Evolutionary conservation across 2,329 filamentous ascomycete genomes (phyloP).

Genomic region (Clonostachys sp.): DNA sequence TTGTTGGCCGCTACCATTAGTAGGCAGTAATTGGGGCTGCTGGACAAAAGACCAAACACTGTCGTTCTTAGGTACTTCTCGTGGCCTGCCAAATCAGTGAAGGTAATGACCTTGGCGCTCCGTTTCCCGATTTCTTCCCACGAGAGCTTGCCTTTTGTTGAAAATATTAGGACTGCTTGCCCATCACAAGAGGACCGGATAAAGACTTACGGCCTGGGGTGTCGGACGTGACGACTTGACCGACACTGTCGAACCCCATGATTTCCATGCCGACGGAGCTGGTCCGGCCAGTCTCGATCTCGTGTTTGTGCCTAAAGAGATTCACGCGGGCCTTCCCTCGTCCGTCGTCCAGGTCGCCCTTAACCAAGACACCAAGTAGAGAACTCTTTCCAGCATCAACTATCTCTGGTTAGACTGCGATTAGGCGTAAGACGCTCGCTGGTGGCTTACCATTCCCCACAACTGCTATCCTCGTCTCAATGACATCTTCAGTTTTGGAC

Average conservation of each 20-base stretch:
- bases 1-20: conserved; percentile 99
- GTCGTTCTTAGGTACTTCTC: conserved; percentile 94
- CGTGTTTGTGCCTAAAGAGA: conserved; percentile 95
- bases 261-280: conserved; percentile 99
- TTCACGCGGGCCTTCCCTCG: conserved; percentile 91
- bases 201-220: conserved; percentile 70
- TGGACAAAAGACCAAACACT: conserved; percentile 90
- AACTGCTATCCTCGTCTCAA: conserved; percentile 93
- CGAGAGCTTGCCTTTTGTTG: conserved; percentile 55
- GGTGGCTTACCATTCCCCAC: conserved; percentile 74
- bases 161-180: neutral
- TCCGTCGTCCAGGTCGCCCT: conserved; percentile 91
- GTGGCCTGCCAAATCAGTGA: conserved; percentile 92
- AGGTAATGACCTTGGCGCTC: conserved; percentile 93
- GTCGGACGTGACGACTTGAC: conserved; percentile 76
- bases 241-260: conserved; percentile 89
- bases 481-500: conserved; percentile 74
- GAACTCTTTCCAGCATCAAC: conserved; percentile 97
- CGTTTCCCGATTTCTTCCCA: conserved; percentile 98
- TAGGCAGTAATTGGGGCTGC: conserved; percentile 94
- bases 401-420: conserved; percentile 19
- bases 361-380: conserved; percentile 90
- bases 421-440: neutral
- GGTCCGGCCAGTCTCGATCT: conserved; percentile 91
- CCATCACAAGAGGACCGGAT: neutral